Conservation (phyloP, 345 rosid genomes). For the Eucalyptus leucophloia region DNA sequence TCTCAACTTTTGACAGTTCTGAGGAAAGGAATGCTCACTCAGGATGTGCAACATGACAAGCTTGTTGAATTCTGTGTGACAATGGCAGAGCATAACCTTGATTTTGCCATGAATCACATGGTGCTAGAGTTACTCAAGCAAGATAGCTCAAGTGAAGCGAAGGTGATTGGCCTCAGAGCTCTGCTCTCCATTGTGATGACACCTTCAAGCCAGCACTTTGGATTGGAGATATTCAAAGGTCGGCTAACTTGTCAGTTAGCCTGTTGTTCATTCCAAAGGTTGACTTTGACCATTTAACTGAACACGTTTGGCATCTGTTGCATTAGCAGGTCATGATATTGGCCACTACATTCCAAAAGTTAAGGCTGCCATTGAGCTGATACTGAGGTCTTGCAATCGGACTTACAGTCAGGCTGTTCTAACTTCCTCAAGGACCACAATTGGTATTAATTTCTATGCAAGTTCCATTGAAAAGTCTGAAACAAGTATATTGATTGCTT, state of each 20-base stretch:
- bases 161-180: slow-evolving; percentile 95
- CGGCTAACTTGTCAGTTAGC: background rate
- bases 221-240: slow-evolving; percentile 93
- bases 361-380: slow-evolving; percentile 93
- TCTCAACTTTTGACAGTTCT: slow-evolving; percentile 84
- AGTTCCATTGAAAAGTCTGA: background rate
- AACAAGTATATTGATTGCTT: background rate
- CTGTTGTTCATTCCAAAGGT: background rate
- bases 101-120: slow-evolving; percentile 99
- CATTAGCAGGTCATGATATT: slow-evolving; percentile 60
- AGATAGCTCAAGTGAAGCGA: slow-evolving; percentile 93
- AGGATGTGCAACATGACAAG: slow-evolving; percentile 96
- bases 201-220: slow-evolving; percentile 75
- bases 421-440: slow-evolving; percentile 80
- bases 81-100: slow-evolving; percentile 97
- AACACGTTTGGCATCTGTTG: slow-evolving; percentile 7
- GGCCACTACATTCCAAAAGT: slow-evolving; percentile 96
- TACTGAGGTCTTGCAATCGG: slow-evolving; percentile 82
- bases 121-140: slow-evolving; percentile 88
- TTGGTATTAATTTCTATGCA: slow-evolving; percentile 25
- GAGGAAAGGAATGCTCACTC: slow-evolving; percentile 91
- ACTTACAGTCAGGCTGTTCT: slow-evolving; percentile 85
- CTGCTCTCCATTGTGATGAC: slow-evolving; percentile 91
- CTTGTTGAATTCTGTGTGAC: slow-evolving; percentile 97
- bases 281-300: background rate